A percentile compares a stretch with the other conserved stretches of the same genome.
phyloP scores from a whole-genome alignment of 2,329 filamentous ascomycete species.

The Zasmidium citrigriseum region DNA sequence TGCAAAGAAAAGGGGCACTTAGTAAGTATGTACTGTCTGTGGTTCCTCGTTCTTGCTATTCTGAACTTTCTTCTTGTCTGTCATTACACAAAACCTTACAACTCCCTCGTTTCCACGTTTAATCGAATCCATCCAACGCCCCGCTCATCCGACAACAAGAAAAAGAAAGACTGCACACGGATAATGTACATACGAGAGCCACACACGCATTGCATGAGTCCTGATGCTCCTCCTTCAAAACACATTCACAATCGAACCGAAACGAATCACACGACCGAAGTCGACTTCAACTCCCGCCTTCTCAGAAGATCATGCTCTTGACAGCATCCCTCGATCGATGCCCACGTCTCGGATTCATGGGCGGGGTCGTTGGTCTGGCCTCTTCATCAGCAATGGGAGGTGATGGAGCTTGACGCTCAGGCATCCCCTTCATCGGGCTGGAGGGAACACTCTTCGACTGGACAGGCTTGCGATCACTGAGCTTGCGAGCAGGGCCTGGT shows the following conservation, averaged over 20 bases:
- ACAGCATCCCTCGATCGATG: constrained; percentile 36
- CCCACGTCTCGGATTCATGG: constrained; percentile 31
- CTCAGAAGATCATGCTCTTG: constrained; percentile 42
- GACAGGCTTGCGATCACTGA: constrained; percentile 25
- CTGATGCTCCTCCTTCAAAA: not conserved
- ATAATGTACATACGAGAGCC: constrained; percentile 1
- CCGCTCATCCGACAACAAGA: not conserved
- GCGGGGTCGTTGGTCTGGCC: constrained; percentile 33
- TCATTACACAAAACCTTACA: not conserved
- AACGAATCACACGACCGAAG: not conserved
- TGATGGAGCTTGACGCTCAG: constrained; percentile 15
- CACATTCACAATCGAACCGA: not conserved
- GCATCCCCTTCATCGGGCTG: constrained; percentile 27
- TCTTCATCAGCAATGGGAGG: constrained; percentile 16
- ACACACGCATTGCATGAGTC: not conserved
- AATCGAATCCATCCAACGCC: not conserved
- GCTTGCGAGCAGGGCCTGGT: constrained; percentile 18
- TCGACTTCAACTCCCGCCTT: not conserved
- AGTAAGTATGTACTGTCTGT: not conserved
- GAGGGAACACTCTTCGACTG: constrained; percentile 27
- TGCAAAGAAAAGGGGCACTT: not conserved
- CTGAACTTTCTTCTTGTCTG: not conserved
- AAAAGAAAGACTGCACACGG: constrained; percentile 1
- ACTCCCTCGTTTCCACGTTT: not conserved
- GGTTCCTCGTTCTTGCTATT: not conserved